A percentile compares a stretch with the other conserved stretches of the same genome.
These are phyloP conservation scores for Lasiosphaeria ovina DNA, from an alignment of 495 filamentous ascomycete genomes.

Conservation along the genomic window DNA sequence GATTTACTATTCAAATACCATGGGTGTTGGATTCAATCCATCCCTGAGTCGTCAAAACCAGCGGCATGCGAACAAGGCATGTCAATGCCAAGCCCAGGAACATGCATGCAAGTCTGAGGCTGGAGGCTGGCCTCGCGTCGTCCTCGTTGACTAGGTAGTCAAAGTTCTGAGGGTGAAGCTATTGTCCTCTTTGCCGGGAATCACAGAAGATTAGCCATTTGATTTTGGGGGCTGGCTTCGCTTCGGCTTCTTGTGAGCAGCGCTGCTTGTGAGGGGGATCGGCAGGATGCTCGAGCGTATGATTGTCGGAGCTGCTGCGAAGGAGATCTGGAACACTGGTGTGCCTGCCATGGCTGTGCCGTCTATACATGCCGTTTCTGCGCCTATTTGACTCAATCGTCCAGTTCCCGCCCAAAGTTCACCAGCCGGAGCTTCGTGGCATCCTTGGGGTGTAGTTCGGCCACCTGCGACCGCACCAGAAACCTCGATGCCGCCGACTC, in stretches of 20 bases:
- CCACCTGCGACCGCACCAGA: conserved; percentile 78
- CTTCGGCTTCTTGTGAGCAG: conserved; percentile 1
- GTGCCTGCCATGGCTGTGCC: background rate
- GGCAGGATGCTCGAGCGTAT: conserved; percentile 6
- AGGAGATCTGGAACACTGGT: background rate
- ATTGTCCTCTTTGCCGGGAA: too few relatives aligned
- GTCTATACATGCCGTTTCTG: conserved; percentile 6
- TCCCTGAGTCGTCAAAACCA: too few relatives aligned
- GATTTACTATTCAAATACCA: too few relatives aligned
- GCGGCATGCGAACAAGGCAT: too few relatives aligned
- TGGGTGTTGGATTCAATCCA: too few relatives aligned
- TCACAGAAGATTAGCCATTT: too few relatives aligned
- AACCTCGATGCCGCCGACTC: conserved; percentile 84
- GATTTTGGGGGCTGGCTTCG: too few relatives aligned
- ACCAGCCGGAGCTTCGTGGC: conserved; percentile 71
- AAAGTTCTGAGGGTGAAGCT: too few relatives aligned
- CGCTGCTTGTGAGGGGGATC: conserved; percentile 9
- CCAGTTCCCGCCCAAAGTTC: conserved; percentile 78
- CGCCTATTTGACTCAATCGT: conserved; percentile 46
- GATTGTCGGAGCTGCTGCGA: conserved; percentile 10
- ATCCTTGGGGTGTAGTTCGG: conserved; percentile 83
- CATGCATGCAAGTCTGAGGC: too few relatives aligned
- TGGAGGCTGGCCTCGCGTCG: too few relatives aligned
- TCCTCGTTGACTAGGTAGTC: too few relatives aligned
- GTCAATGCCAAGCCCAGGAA: too few relatives aligned